These are phyloP conservation scores for Papilionanthe hybrid DNA, from an alignment of 116 monocot species.

Conservation along the genomic window DNA sequence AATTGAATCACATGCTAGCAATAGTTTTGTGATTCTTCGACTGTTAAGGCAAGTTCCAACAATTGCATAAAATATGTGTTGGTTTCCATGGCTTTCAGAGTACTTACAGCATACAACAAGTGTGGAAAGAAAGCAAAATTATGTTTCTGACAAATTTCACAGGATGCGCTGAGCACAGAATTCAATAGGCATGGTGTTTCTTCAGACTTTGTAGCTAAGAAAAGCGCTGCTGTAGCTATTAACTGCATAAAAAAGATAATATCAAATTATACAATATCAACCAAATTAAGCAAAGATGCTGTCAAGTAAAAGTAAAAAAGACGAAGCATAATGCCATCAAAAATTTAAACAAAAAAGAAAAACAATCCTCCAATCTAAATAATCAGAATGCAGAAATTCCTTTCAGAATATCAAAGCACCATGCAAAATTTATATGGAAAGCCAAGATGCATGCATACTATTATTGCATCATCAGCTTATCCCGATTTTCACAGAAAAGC, in stretches of 20 bases:
- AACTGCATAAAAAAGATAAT: conserved; percentile 44
- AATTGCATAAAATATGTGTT: neutral
- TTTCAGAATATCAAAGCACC: too few species aligned
- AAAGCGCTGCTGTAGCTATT: conserved; percentile 78
- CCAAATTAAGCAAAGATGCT: neutral
- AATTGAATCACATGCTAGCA: neutral
- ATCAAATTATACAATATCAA: neutral
- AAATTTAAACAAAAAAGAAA: neutral
- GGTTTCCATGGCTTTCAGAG: neutral
- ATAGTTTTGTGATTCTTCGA: neutral
- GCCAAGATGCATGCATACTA: too few species aligned
- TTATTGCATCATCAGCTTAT: too few species aligned
- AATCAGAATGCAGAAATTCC: too few species aligned
- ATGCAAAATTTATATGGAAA: too few species aligned
- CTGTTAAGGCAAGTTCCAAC: neutral
- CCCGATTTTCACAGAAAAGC: too few species aligned
- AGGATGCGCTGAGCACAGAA: conserved; percentile 61
- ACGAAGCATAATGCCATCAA: neutral
- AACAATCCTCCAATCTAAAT: too few species aligned
- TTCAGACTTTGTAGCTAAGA: conserved; percentile 81
- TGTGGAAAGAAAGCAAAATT: conserved; percentile 46
- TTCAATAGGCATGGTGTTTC: conserved; percentile 78
- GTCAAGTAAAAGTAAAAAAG: neutral
- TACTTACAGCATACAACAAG: conserved; percentile 50
- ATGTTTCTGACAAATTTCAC: conserved; percentile 59